Conservation (phyloP, 768 basidiomycete genomes). For the Sistotremastrum niveocremeum region DNA sequence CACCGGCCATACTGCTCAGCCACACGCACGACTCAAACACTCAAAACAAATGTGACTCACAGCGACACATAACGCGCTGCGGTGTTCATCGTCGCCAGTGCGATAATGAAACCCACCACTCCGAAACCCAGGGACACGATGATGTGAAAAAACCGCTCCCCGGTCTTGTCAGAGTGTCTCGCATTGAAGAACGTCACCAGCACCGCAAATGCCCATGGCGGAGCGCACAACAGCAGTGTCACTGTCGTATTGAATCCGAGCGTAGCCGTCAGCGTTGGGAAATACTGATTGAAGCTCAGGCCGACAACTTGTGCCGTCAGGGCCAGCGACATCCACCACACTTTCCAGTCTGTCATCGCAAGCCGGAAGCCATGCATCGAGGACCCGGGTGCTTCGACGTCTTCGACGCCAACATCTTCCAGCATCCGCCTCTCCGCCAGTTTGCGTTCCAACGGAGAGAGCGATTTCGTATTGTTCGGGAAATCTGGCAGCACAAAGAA, state of each 20-base stretch:
- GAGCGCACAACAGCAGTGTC: slow-evolving; percentile 63
- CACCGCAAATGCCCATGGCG: slow-evolving; percentile 58
- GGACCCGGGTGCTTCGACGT: too few relatives aligned
- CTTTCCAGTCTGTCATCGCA: slow-evolving; percentile 66
- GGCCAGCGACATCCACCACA: slow-evolving; percentile 67
- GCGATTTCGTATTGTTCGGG: slow-evolving; percentile 23
- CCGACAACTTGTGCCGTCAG: slow-evolving; percentile 45
- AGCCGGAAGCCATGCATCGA: slow-evolving; percentile 32
- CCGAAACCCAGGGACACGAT: slow-evolving; percentile 38
- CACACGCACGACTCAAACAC: not conserved
- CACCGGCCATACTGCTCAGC: not conserved
- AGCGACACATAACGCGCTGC: slow-evolving; percentile 52
- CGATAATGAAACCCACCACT: slow-evolving; percentile 54
- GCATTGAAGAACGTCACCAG: slow-evolving; percentile 32
- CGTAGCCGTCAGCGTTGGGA: slow-evolving; percentile 64
- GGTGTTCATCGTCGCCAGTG: slow-evolving; percentile 48
- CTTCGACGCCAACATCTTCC: slow-evolving; percentile 33
- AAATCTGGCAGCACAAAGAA: slow-evolving; percentile 39
- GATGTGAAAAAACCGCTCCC: slow-evolving; percentile 64
- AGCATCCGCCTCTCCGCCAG: slow-evolving; percentile 47
- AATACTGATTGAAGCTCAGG: slow-evolving; percentile 67
- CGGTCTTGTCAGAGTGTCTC: slow-evolving; percentile 56
- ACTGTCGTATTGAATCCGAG: slow-evolving; percentile 53
- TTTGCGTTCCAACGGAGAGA: slow-evolving; percentile 25
- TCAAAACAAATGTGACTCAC: slow-evolving; percentile 22